Evolutionary conservation across 371 early-diverging fungal genomes (phyloP).

Genomic region (Mucor saturninus): DNA sequence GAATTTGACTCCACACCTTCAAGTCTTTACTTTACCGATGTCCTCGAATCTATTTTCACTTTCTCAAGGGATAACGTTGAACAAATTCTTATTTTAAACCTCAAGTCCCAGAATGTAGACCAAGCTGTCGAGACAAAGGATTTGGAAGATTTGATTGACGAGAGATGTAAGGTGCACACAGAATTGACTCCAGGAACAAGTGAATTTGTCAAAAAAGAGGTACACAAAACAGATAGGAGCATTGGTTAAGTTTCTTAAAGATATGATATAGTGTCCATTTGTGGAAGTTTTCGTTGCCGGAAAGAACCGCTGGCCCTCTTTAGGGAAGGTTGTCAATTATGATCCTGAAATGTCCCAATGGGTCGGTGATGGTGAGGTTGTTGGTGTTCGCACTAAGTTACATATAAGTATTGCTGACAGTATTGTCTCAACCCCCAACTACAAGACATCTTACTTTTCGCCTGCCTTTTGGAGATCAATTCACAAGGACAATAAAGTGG

Average conservation of each 20-base stretch:
- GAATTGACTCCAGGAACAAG: conserved; percentile 38
- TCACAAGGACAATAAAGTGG: neutral
- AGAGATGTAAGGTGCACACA: conserved; percentile 39
- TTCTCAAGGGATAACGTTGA: conserved; percentile 28
- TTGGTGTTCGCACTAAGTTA: conserved; percentile 45
- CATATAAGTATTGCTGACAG: conserved; percentile 33
- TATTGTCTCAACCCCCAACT: conserved; percentile 3
- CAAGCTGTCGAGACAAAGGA: conserved; percentile 17
- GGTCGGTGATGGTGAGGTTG: conserved; percentile 55
- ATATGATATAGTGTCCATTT: conserved; percentile 40
- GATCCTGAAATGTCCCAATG: conserved; percentile 53
- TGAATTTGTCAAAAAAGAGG: conserved; percentile 32
- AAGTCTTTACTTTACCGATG: conserved; percentile 19
- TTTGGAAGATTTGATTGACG: conserved; percentile 38
- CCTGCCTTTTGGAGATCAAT: conserved; percentile 38
- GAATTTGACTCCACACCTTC: conserved; percentile 14
- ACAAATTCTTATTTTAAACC: conserved; percentile 38
- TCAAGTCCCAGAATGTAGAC: conserved; percentile 14
- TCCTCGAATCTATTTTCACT: conserved; percentile 29
- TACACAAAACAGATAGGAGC: conserved; percentile 8
- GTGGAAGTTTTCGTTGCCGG: conserved; percentile 26
- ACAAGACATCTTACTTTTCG: conserved; percentile 34
- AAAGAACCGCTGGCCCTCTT: conserved; percentile 30
- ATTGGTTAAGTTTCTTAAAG: neutral
- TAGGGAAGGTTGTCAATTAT: conserved; percentile 48